These are phyloP conservation scores for Scutellaria galericulata DNA, from an alignment of 257 asterid species.

Conservation along the genomic window DNA sequence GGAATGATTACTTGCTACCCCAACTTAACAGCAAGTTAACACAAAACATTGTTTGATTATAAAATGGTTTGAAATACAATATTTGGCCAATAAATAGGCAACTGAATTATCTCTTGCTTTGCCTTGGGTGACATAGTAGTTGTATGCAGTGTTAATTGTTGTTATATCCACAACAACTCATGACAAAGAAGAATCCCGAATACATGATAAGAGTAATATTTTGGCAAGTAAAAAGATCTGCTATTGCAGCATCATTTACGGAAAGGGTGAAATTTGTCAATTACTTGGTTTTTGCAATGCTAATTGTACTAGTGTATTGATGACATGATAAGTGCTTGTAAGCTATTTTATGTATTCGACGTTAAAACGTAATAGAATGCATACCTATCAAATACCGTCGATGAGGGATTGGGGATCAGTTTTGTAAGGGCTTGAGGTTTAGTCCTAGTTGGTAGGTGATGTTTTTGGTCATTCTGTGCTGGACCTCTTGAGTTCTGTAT, in stretches of 20 bases:
- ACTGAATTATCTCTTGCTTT: constrained; percentile 2
- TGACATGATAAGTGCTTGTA: constrained; percentile 1
- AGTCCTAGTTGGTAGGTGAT: too few species aligned
- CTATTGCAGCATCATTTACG: neutral
- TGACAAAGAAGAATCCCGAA: neutral
- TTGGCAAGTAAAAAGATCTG: constrained; percentile 1
- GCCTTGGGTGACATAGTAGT: neutral
- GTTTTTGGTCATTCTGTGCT: too few species aligned
- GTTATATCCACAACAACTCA: neutral
- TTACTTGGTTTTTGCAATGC: neutral
- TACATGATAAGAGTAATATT: neutral
- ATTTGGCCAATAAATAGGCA: constrained; percentile 10
- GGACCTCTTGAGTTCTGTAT: too few species aligned
- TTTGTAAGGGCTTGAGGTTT: too few species aligned
- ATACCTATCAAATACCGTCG: neutral
- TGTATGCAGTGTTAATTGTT: constrained; percentile 2
- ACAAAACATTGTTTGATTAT: neutral
- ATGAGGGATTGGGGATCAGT: too few species aligned
- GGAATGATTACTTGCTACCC: neutral
- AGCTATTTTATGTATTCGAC: neutral
- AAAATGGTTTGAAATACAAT: constrained; percentile 10
- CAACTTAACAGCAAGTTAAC: constrained; percentile 10
- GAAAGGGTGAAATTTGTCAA: neutral
- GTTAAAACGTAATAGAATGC: neutral
- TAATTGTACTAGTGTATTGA: neutral